These are phyloP conservation scores for Fusarium sp. DNA, from an alignment of 2,329 filamentous ascomycete species.

Conservation along the genomic window DNA sequence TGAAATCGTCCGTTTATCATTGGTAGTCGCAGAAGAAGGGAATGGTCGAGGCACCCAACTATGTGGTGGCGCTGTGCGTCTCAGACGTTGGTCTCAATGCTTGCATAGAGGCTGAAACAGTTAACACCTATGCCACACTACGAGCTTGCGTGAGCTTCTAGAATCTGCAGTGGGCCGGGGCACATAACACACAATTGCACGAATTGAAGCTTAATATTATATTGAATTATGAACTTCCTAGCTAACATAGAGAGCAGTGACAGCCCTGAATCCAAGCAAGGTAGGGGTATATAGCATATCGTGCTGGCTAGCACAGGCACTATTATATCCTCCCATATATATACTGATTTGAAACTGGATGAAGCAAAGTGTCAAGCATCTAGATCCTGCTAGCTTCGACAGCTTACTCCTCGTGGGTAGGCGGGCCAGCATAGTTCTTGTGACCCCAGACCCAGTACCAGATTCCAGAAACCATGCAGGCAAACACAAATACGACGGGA, in stretches of 20 bases:
- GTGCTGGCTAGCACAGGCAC: constrained; percentile 11
- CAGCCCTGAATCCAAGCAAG: background rate
- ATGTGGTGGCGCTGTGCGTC: too few species aligned
- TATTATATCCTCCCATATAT: constrained; percentile 25
- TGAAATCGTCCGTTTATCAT: too few species aligned
- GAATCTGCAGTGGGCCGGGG: too few species aligned
- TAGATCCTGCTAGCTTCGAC: constrained; percentile 8
- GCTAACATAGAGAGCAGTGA: constrained; percentile 10
- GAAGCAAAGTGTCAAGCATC: constrained; percentile 33
- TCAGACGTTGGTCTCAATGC: too few species aligned
- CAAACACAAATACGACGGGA: constrained; percentile 79
- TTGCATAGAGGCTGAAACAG: too few species aligned
- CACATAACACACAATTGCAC: too few species aligned
- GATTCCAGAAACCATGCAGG: constrained; percentile 70
- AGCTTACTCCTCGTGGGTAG: constrained; percentile 58
- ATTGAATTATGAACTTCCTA: constrained; percentile 26
- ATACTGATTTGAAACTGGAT: constrained; percentile 25
- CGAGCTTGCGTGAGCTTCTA: too few species aligned
- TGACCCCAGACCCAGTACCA: constrained; percentile 82
- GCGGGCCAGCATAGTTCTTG: constrained; percentile 77
- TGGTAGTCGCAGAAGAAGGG: too few species aligned
- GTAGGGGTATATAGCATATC: constrained; percentile 36
- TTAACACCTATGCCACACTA: too few species aligned
- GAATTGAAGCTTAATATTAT: constrained; percentile 14
- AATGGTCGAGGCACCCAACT: too few species aligned